Conservation (phyloP, 148 eudicot species). For the Tetragonia tetragonoides region DNA sequence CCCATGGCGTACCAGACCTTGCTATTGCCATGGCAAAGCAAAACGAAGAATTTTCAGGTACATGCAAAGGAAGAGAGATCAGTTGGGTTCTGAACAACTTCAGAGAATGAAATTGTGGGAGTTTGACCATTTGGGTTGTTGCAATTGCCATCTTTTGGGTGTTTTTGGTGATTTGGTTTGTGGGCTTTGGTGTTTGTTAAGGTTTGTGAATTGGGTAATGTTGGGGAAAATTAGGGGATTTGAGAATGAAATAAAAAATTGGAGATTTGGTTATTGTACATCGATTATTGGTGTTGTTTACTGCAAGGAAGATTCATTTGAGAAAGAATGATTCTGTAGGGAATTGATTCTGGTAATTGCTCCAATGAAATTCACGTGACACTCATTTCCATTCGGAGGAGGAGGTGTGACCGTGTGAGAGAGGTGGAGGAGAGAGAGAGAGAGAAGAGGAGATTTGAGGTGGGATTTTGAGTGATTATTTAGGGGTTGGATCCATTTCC, state of each 20-base stretch:
- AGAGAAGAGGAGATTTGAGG: too few relatives aligned
- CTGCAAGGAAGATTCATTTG: constrained; percentile 4
- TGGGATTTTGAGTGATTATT: too few relatives aligned
- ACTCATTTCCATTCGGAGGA: too few relatives aligned
- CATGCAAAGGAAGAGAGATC: constrained; percentile 62
- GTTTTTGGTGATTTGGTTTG: background rate
- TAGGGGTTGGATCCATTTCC: too few relatives aligned
- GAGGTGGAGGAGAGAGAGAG: too few relatives aligned
- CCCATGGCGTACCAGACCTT: constrained; percentile 81
- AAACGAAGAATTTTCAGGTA: constrained; percentile 59
- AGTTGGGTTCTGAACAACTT: constrained; percentile 73
- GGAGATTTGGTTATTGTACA: background rate
- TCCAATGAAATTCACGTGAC: too few relatives aligned
- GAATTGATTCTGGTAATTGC: background rate
- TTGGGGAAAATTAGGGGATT: too few relatives aligned
- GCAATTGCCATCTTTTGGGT: constrained; percentile 27
- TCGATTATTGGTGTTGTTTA: background rate
- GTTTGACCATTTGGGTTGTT: constrained; percentile 10
- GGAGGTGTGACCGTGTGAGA: too few relatives aligned
- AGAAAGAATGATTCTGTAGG: background rate
- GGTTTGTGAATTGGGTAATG: background rate
- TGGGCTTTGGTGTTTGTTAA: background rate
- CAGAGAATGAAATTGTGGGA: constrained; percentile 41
- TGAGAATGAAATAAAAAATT: background rate
- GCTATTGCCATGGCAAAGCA: constrained; percentile 44